Base-by-base conservation (phyloP, 2,329 filamentous ascomycete genomes). In the Penicillium sp. region DNA sequence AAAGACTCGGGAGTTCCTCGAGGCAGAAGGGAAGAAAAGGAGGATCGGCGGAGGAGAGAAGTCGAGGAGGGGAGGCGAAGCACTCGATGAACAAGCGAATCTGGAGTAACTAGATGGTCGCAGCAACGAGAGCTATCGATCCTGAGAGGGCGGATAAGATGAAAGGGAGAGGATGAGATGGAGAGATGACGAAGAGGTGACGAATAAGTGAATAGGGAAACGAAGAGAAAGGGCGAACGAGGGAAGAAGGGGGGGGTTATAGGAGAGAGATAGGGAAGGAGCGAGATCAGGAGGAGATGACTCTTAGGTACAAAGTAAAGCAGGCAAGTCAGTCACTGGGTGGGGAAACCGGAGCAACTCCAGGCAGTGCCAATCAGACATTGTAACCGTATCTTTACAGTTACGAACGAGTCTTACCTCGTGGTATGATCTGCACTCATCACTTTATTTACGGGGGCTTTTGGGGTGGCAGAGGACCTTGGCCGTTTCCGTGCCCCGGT, bases 341-440 rank as follows among this genome's bases (percentile, higher is more conserved):
- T 27, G 29, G 38, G 42, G 55, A 51, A 55, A 58, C 55, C 53
- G 59, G 55, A 50, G 42, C 42, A 9, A 28, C 27, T 42, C 47
- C 45, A 50, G 47, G 24, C 53, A 46, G 48, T 33, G 40, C 42
- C 35, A 49, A 56, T 27, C 38, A 44, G 29, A 27, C 45, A 10
- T 35, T 29, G 29, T 35, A 29, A 41, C 35, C 20, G 47, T 44
- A 40, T 28, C 42, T 12, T 18, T 54, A 54, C 25, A 9, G 46
- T 55, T 25, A 59, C 52, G 54, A 49, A 54, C 52, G 10, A 5
- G 44, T 46, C 46, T 55, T 54, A 3, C 54, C 61, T 60, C 51
- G 58, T 61, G 59, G 44, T 40, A 32, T 45, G 51, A 51, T 52
- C 48, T 37, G 28, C 47, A 35, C 12, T 20, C 33, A 10, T 6